Conservation (phyloP, 495 filamentous ascomycete species). For the Penicillium egyptiacum region DNA sequence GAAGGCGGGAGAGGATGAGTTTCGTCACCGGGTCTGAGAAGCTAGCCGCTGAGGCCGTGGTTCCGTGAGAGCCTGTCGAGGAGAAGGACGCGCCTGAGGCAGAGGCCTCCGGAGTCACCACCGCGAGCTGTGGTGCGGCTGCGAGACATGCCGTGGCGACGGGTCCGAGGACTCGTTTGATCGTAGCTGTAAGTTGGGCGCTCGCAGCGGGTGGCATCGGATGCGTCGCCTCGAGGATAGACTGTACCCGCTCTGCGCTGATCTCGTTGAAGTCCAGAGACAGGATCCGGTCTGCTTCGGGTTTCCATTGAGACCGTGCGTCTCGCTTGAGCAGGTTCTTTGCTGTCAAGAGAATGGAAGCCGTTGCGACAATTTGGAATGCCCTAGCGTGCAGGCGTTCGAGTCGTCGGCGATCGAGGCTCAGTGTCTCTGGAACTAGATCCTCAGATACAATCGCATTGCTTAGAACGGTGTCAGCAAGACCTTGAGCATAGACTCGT, state of each 20-base stretch:
- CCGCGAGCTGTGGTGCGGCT: constrained; percentile 36
- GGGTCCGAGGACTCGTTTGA: constrained; percentile 56
- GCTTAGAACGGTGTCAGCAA: constrained; percentile 64
- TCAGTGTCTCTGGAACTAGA: constrained; percentile 79
- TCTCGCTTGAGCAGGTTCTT: constrained; percentile 96
- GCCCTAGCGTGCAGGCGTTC: constrained; percentile 63
- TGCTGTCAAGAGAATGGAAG: constrained; percentile 80
- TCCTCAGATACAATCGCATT: constrained; percentile 54
- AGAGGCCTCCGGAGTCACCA: constrained; percentile 30
- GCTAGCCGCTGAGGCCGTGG: constrained; percentile 26
- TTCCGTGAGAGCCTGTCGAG: constrained; percentile 17
- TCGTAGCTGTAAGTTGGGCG: constrained; percentile 46
- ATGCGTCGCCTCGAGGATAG: constrained; percentile 74
- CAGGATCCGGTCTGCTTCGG: constrained; percentile 76
- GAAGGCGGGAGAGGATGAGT: constrained; percentile 72
- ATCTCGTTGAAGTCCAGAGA: constrained; percentile 56
- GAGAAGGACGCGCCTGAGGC: constrained; percentile 1
- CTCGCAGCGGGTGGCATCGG: constrained; percentile 65
- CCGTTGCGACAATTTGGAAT: constrained; percentile 75
- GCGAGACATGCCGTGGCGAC: constrained; percentile 42
- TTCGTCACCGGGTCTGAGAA: constrained; percentile 78
- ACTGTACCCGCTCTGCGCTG: constrained; percentile 64
- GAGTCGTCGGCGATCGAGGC: constrained; percentile 73
- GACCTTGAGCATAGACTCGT: constrained; percentile 77
- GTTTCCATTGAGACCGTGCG: constrained; percentile 84